phyloP scores from a whole-genome alignment of 1,284 basidiomycete genomes.

The Sporisorium exsertum region DNA sequence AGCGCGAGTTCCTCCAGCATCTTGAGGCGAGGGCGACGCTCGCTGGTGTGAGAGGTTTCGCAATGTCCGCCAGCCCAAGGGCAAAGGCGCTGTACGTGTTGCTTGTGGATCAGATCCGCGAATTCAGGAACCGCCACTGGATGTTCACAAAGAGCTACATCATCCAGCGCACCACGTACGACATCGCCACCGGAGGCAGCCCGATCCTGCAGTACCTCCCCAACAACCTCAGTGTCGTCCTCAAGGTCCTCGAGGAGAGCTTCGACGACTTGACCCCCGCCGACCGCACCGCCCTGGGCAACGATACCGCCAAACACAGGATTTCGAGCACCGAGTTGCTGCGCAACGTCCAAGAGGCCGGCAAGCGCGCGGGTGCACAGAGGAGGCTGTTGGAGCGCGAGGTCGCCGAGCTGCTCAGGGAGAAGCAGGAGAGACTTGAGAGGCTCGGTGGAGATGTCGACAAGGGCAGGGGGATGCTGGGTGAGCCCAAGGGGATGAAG shows the following conservation, averaged over 20 bases:
- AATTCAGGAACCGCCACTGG: constrained; percentile 67
- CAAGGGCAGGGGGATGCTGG: constrained; percentile 50
- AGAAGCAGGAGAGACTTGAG: constrained; percentile 51
- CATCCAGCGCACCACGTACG: constrained; percentile 58
- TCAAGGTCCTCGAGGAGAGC: constrained; percentile 57
- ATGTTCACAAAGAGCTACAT: constrained; percentile 64
- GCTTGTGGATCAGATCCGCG: constrained; percentile 63
- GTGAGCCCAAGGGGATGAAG: constrained; percentile 40
- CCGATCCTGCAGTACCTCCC: constrained; percentile 66
- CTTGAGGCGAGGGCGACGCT: constrained; percentile 57
- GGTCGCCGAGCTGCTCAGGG: constrained; percentile 45
- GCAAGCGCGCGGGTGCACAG: constrained; percentile 50
- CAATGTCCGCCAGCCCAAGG: constrained; percentile 32
- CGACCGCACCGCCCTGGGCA: constrained; percentile 27
- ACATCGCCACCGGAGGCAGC: constrained; percentile 64
- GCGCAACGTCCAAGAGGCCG: constrained; percentile 41
- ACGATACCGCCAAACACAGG: constrained; percentile 11
- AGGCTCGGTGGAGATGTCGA: constrained; percentile 41
- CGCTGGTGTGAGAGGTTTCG: constrained; percentile 47
- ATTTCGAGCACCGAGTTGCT: constrained; percentile 45
- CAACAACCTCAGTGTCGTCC: constrained; percentile 58
- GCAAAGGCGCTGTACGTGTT: constrained; percentile 63
- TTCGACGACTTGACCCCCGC: constrained; percentile 30
- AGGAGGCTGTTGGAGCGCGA: constrained; percentile 54
- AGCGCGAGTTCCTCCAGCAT: constrained; percentile 56